phyloP scores from a whole-genome alignment of 176 grass and related monocot species.

The Thinopyrum elongatum region DNA sequence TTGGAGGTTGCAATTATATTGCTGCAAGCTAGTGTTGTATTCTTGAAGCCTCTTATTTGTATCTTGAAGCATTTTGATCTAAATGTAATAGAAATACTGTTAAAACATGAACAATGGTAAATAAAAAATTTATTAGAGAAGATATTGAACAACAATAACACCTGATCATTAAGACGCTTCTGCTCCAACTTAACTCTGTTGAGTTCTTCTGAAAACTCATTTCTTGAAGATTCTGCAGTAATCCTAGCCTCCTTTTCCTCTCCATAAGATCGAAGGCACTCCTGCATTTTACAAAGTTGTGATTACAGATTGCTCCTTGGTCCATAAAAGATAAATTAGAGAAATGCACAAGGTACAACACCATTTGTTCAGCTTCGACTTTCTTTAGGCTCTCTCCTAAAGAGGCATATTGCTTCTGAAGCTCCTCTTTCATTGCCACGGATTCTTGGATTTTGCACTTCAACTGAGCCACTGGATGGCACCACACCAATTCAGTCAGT shows the following conservation, averaged over 20 bases:
- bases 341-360: background rate
- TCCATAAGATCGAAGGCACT: slow-evolving; percentile 27
- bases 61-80: slow-evolving; percentile 86
- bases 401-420: slow-evolving; percentile 47
- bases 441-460: slow-evolving; percentile 32
- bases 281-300: slow-evolving; percentile 25
- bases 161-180: slow-evolving; percentile 56
- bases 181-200: slow-evolving; percentile 44
- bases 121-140: background rate
- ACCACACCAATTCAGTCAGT: slow-evolving; percentile 8
- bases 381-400: slow-evolving; percentile 40
- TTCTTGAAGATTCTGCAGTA: slow-evolving; percentile 24
- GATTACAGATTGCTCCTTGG: background rate
- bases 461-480: slow-evolving; percentile 31
- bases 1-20: slow-evolving; percentile 89
- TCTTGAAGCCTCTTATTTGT: slow-evolving; percentile 80
- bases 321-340: background rate
- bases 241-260: slow-evolving; percentile 46
- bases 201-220: slow-evolving; percentile 47
- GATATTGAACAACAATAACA: background rate
- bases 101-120: background rate
- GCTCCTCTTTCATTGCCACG: slow-evolving; percentile 33
- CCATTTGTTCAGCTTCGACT: slow-evolving; percentile 58
- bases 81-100: background rate
- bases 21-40: slow-evolving; percentile 90